Base-by-base conservation (phyloP, 2,329 filamentous ascomycete genomes). In the Hawksworthiomyces lignivorus region DNA sequence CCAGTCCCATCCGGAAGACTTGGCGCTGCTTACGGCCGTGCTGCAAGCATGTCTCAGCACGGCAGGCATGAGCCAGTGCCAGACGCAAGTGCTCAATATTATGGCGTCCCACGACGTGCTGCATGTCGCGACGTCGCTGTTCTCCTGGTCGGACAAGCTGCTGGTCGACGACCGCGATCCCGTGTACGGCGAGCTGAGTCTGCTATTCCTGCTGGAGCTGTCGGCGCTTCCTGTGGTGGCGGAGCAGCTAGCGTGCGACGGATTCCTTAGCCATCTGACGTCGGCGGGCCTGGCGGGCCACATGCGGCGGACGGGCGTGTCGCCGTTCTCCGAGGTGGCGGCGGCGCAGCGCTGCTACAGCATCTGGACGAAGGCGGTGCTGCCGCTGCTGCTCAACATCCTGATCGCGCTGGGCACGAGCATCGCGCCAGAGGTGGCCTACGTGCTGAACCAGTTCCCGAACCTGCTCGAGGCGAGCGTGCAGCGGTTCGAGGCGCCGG, bases 121-220 rank as follows among this genome's bases (percentile, higher is more conserved):
- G 34, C 84, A 90, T 54, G 84, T 88, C 47, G 89, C 88, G 1
- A 81, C 83, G 6, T 87, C 85, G 26, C 73, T 98, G 5, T 97
- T 90, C 62, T 95, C 88, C 0, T 98, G 92, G 92, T 79, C 90
- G 4, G 88, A 97, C 60, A 80, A 82, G 50, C 72, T 97, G 19
- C 76, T 83, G 1, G 73, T 83, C 27, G 75, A 83, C 43, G 43
- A 39, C 39, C 19, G 39, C 17, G 90, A 97, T 56, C 90, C 92
- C 0, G 70, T 97, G 22, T 97, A 96, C 60, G 92, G 89, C 49
- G 89, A 96, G 57, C 75, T 96, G n/a, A 86, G 85, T 54, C 74
- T 95, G 30, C 73, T 89, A 20, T 94, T 97, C 62, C 72, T 98
- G 12, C 77, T 95, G 18, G 86, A 94, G 51, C 73, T 98, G 11